Percentiles rank a stretch among this genome's conserved stretches.
phyloP scores from a whole-genome alignment of 2,329 filamentous ascomycete species.

The Purpureocillium takamizusanense region DNA sequence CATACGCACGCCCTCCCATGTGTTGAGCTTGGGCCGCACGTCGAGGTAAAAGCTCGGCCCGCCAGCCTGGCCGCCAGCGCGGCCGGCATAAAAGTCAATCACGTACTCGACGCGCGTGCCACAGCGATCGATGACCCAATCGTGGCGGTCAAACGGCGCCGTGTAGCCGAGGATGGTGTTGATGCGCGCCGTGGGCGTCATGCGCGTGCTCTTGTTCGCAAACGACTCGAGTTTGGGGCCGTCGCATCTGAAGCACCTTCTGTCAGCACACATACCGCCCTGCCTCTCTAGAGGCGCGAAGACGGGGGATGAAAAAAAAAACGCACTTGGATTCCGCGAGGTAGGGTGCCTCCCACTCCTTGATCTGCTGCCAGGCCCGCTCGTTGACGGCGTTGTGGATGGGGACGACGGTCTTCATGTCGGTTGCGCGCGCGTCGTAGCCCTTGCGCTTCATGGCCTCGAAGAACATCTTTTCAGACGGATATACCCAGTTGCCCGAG shows the following conservation, averaged over 20 bases:
- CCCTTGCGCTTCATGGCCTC: slow-evolving; percentile 91
- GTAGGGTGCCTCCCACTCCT: slow-evolving; percentile 73
- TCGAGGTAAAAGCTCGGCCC: slow-evolving; percentile 56
- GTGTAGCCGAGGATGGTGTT: slow-evolving; percentile 84
- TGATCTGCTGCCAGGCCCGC: slow-evolving; percentile 87
- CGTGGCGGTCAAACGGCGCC: slow-evolving; percentile 87
- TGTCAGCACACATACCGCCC: no score
- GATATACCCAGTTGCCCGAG: slow-evolving; percentile 93
- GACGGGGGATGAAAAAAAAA: neutral
- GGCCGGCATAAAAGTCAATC: slow-evolving; percentile 93
- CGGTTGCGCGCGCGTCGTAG: slow-evolving; percentile 57
- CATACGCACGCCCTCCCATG: slow-evolving; percentile 61
- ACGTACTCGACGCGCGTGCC: slow-evolving; percentile 83
- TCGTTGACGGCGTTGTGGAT: slow-evolving; percentile 99
- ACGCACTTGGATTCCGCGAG: slow-evolving; percentile 45
- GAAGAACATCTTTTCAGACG: slow-evolving; percentile 95
- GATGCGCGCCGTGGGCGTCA: slow-evolving; percentile 76
- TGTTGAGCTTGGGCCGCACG: slow-evolving; percentile 60
- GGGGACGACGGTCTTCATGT: slow-evolving; percentile 88
- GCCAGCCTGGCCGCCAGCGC: slow-evolving; percentile 26
- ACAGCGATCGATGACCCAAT: slow-evolving; percentile 94
- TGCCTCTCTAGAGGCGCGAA: slow-evolving; percentile 6
- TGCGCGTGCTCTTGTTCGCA: slow-evolving; percentile 55
- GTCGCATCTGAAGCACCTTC: slow-evolving; percentile 44
- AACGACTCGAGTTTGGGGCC: slow-evolving; percentile 82